These are phyloP conservation scores for Poa annua DNA, from an alignment of 176 grass and related monocot species.

Conservation along the genomic window DNA sequence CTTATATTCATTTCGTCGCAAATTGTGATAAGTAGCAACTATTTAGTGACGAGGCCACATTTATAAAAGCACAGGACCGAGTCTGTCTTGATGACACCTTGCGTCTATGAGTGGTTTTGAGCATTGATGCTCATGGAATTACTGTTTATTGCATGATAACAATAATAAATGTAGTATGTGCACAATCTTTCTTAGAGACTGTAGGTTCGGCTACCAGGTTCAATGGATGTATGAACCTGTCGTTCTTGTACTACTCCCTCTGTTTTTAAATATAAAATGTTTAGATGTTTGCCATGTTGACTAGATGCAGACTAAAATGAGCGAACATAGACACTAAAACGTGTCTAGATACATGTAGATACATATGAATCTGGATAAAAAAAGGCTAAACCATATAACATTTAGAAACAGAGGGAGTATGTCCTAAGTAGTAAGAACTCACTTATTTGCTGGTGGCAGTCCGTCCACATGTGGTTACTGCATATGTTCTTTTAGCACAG, in stretches of 20 bases:
- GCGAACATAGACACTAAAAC: too few species aligned
- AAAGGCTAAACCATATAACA: too few species aligned
- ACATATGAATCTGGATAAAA: too few species aligned
- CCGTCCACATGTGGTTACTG: background rate
- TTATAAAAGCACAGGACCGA: conserved; percentile 6
- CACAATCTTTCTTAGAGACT: conserved; percentile 2
- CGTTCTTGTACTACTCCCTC: background rate
- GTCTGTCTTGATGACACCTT: conserved; percentile 13
- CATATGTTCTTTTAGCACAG: background rate
- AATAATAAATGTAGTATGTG: conserved; percentile 18
- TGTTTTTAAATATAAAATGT: too few species aligned
- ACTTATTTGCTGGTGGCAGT: conserved; percentile 26
- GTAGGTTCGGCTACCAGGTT: background rate
- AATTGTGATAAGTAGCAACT: conserved; percentile 17
- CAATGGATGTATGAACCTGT: conserved; percentile 3
- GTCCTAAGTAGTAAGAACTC: conserved; percentile 7
- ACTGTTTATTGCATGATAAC: conserved; percentile 13
- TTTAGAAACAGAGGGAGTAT: too few species aligned
- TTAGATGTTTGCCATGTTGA: too few species aligned
- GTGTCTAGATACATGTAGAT: too few species aligned
- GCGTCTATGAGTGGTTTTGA: conserved; percentile 2
- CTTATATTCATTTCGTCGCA: conserved; percentile 31
- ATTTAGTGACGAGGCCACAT: conserved; percentile 5
- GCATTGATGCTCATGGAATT: conserved; percentile 25
- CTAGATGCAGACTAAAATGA: too few species aligned